Evolutionary conservation across 371 early-diverging fungal species (phyloP).

Genomic region (Rhizopus microsporus): DNA sequence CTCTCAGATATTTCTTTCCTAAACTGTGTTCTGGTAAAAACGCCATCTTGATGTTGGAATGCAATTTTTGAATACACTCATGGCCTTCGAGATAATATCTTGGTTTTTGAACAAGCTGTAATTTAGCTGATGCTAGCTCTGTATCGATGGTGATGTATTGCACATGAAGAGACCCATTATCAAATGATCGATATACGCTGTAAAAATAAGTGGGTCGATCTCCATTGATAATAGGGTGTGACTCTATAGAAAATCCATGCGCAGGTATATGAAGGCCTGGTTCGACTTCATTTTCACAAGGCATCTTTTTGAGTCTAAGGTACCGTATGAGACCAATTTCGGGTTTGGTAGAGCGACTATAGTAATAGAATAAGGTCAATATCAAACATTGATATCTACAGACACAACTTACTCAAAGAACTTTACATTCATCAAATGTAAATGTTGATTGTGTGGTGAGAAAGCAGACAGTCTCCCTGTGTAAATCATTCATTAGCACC

Average conservation of each 20-base stretch:
- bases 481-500: background rate
- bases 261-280: background rate
- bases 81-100: background rate
- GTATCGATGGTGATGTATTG: slow-evolving; percentile 9
- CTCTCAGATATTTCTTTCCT: no score
- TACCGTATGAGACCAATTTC: background rate
- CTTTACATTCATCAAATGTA: background rate
- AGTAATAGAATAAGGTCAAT: no score
- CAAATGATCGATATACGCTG: slow-evolving; percentile 17
- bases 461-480: background rate
- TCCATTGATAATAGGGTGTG: background rate
- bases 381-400: background rate
- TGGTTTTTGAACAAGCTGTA: background rate
- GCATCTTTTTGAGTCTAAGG: background rate
- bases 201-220: slow-evolving; percentile 1
- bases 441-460: background rate
- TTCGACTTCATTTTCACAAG: background rate
- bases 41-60: no score
- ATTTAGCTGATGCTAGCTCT: background rate
- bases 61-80: background rate
- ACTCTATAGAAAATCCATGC: background rate
- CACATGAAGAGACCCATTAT: slow-evolving; percentile 18
- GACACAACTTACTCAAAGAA: background rate
- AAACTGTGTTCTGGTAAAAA: no score
- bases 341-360: background rate